Percentiles rank a stretch among this genome's conserved stretches.
phyloP scores from a whole-genome alignment of 306 rosid species.

The Corylus heterophylla region DNA sequence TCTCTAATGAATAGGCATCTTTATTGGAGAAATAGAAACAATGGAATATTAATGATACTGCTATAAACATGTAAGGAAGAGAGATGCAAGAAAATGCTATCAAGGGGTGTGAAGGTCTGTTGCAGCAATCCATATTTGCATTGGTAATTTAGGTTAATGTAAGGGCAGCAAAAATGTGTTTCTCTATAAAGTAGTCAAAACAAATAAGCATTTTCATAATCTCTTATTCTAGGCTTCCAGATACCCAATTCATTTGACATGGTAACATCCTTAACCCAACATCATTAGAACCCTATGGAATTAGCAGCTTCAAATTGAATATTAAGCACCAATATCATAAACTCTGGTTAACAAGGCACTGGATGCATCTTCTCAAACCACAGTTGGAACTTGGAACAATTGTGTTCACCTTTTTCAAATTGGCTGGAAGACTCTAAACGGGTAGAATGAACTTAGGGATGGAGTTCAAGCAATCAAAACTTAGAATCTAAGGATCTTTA shows the following conservation, averaged over 20 bases:
- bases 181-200: not conserved
- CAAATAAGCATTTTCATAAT: not conserved
- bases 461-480: not conserved
- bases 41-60: not conserved
- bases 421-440: not conserved
- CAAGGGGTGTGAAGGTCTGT: not conserved
- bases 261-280: not conserved
- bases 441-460: not conserved
- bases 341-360: too few species aligned
- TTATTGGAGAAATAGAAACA: not conserved
- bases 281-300: not conserved
- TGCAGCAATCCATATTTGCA: not conserved
- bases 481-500: not conserved
- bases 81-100: not conserved
- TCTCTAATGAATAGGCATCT: not conserved
- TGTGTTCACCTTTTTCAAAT: not conserved
- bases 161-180: not conserved
- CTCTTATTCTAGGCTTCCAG: not conserved
- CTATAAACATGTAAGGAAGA: not conserved
- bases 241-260: not conserved
- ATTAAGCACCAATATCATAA: not conserved
- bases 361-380: too few species aligned
- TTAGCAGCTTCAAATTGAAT: not conserved
- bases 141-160: not conserved
- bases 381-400: not conserved